Conservation (phyloP, 495 filamentous ascomycete genomes). For the Penicillium manginii region DNA sequence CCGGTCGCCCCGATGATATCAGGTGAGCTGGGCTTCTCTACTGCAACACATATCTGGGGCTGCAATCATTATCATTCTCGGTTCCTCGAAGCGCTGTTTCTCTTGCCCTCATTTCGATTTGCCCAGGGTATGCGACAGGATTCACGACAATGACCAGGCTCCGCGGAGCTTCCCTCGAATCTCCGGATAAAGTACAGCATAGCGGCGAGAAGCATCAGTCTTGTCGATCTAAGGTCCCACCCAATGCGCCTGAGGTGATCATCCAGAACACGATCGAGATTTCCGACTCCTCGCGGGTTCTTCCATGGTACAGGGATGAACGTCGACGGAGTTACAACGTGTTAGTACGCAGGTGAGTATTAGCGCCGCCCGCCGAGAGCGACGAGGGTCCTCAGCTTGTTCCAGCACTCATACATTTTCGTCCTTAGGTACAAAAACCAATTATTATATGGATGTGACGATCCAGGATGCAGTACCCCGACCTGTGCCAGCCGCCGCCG, state of each 20-base stretch:
- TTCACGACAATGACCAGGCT: conserved; percentile 48
- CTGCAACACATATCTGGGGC: neutral
- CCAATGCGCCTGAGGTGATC: conserved; percentile 53
- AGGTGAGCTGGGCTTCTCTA: conserved; percentile 18
- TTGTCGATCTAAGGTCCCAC: conserved; percentile 49
- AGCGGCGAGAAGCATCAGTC: conserved; percentile 31
- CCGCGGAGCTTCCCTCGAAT: conserved; percentile 50
- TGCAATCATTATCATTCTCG: neutral
- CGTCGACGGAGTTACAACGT: conserved; percentile 54
- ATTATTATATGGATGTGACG: conserved; percentile 79
- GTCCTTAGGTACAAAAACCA: conserved; percentile 73
- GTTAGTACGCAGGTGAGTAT: conserved; percentile 54
- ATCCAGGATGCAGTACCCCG: conserved; percentile 68
- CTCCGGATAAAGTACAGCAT: conserved; percentile 33
- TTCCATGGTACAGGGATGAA: conserved; percentile 54
- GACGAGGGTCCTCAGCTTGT: conserved; percentile 3
- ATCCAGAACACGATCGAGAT: conserved; percentile 53
- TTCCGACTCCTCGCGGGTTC: conserved; percentile 46
- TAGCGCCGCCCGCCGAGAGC: conserved; percentile 14
- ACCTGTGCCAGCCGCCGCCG: conserved; percentile 82
- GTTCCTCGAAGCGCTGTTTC: neutral
- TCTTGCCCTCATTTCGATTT: neutral
- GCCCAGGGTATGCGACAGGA: conserved; percentile 33
- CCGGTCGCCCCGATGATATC: conserved; percentile 24
- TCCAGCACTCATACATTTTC: neutral